Evolutionary conservation across 2,329 filamentous ascomycete species (phyloP), one percentile per base, ranked within the genome.

Genomic region (Penicillium sp.): DNA sequence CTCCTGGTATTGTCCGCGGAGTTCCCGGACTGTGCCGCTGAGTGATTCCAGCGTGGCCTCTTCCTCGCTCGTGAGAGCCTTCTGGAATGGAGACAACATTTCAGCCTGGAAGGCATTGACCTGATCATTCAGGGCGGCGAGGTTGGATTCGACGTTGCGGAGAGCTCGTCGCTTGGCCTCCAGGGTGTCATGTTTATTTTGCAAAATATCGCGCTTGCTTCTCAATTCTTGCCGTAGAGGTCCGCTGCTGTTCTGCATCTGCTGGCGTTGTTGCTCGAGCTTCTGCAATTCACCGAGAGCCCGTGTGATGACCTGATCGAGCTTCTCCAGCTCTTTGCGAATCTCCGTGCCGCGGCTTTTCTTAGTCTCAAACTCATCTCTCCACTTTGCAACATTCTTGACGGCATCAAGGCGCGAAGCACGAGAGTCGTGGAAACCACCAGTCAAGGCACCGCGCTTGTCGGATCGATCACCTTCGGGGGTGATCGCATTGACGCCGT

Each of bases 401-500:
- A 96, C 87, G 26, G 88, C 90, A 64, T 93, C 87, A n/a, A 97
- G 80, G 21, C 93, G 87, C 1, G 93, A 97, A 61, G 86, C 87
- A 31, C 88, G 84, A 10, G 88, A 84, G 67, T 99, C 94, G 57
- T 96, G 88, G 68, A 88, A 99, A 64, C 94, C 94, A 78, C 94
- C 94, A 45, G 91, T 96, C 77, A 99, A 85, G 13, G 92, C 93
- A 73, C 94, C 94, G 63, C 93, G 88, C 76, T 95, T 96, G 74
- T 96, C 95, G 1, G 91, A 92, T 29, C 90, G 90, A 72, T 97
- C 93, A 71, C 94, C 94, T 52, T 97, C 92, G 3, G 90, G 88
- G 0, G 94, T 99, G 60, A 99, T 96, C 31, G 90, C 92, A 64
- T 91, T 91, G 23, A 97, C 86, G 16, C 89, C 89, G 65, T 97